Evolutionary conservation across 2,329 filamentous ascomycete species (phyloP).

Genomic region (Calonectria fujianensis): DNA sequence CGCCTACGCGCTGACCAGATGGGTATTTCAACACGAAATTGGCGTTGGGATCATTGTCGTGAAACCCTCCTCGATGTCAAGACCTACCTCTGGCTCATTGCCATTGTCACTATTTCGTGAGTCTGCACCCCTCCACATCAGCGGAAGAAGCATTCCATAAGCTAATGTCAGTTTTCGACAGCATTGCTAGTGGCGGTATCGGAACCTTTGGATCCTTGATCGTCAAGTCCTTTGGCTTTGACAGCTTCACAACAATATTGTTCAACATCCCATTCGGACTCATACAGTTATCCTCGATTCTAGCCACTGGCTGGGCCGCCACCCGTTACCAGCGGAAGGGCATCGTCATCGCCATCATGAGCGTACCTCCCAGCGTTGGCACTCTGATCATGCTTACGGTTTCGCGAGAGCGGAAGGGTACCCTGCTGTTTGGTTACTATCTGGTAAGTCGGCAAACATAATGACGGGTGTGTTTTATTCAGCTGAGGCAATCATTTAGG

Average conservation of each 20-base stretch:
- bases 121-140: conserved; percentile 23
- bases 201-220: conserved; percentile 76
- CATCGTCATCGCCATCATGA: conserved; percentile 71
- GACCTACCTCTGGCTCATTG: conserved; percentile 65
- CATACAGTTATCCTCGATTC: conserved; percentile 76
- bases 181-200: conserved; percentile 74
- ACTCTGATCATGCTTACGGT: conserved; percentile 72
- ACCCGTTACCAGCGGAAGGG: conserved; percentile 74
- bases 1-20: conserved; percentile 71
- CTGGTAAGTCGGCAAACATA: conserved; percentile 61
- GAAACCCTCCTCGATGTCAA: conserved; percentile 64
- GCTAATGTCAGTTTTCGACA: not conserved
- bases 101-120: conserved; percentile 73
- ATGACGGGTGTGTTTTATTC: not conserved
- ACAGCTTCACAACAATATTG: conserved; percentile 73
- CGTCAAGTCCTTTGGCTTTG: conserved; percentile 74
- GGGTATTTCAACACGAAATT: conserved; percentile 62
- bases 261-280: conserved; percentile 78
- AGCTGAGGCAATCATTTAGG: conserved; percentile 55
- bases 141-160: not conserved
- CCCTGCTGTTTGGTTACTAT: conserved; percentile 75
- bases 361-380: conserved; percentile 74
- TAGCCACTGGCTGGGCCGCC: conserved; percentile 74
- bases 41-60: conserved; percentile 64
- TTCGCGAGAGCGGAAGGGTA: conserved; percentile 65